Evolutionary conservation across 768 basidiomycete species (phyloP).

Genomic region (Candolleomyces aberdarensis): DNA sequence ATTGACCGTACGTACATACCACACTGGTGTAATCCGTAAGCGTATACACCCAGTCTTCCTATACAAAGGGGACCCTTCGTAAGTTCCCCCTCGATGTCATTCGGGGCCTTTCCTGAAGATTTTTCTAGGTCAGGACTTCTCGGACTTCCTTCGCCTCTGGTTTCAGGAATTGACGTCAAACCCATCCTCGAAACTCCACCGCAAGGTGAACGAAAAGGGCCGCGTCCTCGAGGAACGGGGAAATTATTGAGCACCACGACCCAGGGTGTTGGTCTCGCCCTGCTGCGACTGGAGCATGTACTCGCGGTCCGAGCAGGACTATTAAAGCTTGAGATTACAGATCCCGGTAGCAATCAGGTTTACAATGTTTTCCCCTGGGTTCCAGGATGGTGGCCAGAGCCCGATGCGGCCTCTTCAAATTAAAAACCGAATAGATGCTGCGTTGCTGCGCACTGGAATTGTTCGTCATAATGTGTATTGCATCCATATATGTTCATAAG

Average conservation of each 20-base stretch:
- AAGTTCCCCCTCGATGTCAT: not conserved
- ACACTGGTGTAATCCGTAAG: slow-evolving; percentile 89
- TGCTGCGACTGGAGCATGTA: slow-evolving; percentile 78
- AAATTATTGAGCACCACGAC: slow-evolving; percentile 70
- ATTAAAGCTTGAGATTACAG: slow-evolving; percentile 37
- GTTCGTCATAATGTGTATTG: too few relatives aligned
- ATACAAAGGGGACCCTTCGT: slow-evolving; percentile 22
- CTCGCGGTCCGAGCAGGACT: slow-evolving; percentile 50
- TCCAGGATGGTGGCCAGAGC: slow-evolving; percentile 31
- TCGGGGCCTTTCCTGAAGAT: not conserved
- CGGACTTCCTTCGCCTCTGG: slow-evolving; percentile 17
- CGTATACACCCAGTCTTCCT: slow-evolving; percentile 80
- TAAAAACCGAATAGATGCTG: slow-evolving; percentile 28
- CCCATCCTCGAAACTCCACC: slow-evolving; percentile 11
- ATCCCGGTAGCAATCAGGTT: slow-evolving; percentile 26
- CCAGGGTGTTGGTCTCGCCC: slow-evolving; percentile 62
- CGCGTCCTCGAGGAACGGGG: slow-evolving; percentile 70
- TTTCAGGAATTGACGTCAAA: slow-evolving; percentile 36
- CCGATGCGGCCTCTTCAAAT: too few relatives aligned
- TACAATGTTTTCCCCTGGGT: slow-evolving; percentile 61
- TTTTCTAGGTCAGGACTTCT: slow-evolving; percentile 11
- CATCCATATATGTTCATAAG: too few relatives aligned
- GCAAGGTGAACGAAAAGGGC: slow-evolving; percentile 19
- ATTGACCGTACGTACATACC: slow-evolving; percentile 93
- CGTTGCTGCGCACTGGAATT: slow-evolving; percentile 21